Base-by-base conservation (phyloP, 1,284 basidiomycete genomes). In the Leccinum laetum region DNA sequence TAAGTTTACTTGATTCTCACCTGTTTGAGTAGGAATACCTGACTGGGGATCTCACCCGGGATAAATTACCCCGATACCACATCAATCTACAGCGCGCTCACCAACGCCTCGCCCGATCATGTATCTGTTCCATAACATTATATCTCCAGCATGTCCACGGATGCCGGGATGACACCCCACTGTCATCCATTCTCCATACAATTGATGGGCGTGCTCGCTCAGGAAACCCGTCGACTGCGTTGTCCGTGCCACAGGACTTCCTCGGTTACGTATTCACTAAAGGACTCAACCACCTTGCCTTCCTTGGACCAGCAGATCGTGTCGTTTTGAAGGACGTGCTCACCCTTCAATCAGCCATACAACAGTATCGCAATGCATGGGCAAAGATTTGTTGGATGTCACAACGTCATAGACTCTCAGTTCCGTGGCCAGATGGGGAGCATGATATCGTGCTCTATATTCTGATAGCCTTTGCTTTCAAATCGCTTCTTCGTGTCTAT, bases 401-500 rank as follows among this genome's bases (percentile, higher is more conserved):
- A 16, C 37, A 2, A 6, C 2, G 10, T 8, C 2, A 24, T 18
- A 29, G 16, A 8, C 13, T 11, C 8, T 5, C 18, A 14, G 4
- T 55, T 29, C 57, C 49, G 2, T 65, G 64, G 64, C 64, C 64
- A 3, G 10, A 13, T 61, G 4, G 13, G 14, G 8, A 62, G 4
- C 64, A 65, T 5, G 64, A 65, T 62, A 52, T 65, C 64, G 49
- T 62, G 26, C 9, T 61, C 8, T 65, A 61, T 14, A 6, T 66
- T 5, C 64, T 65, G 14, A 65, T 9, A 6, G 58, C 35, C 10
- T 63, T 67, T 16, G 26, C 29, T 29, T 67, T 59, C n/a, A 24
- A 29, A 21, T 67, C 65, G 5, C 60, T 63, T 5, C 44, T 67
- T 21, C 32, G 14, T 32, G 53, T 64, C n/a, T 61, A 61, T 39